Evolutionary conservation across 176 grass and related monocot species (phyloP).

Genomic region (Lolium multiflorum): DNA sequence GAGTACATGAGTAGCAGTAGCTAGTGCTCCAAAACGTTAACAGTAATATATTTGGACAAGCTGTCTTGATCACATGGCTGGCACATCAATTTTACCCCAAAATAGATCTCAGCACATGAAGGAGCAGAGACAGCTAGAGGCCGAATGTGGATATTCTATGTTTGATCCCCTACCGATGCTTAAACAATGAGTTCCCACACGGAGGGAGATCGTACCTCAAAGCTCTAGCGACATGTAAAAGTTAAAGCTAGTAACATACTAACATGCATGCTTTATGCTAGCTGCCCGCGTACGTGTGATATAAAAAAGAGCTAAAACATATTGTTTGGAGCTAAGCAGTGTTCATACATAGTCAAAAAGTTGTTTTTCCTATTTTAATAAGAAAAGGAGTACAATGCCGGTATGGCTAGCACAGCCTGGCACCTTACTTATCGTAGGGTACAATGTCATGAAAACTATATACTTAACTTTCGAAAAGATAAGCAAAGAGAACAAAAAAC

Average conservation of each 20-base stretch:
- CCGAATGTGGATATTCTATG: slow-evolving; percentile 22
- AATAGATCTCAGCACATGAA: slow-evolving; percentile 20
- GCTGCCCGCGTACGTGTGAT: background rate
- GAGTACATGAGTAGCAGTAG: background rate
- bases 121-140: background rate
- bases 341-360: background rate
- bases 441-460: background rate
- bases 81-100: slow-evolving; percentile 30
- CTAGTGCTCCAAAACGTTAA: background rate
- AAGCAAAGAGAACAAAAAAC: background rate
- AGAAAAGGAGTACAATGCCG: too few relatives aligned
- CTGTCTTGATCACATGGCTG: background rate
- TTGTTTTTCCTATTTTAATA: background rate
- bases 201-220: slow-evolving; percentile 19
- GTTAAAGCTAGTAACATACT: background rate
- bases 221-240: slow-evolving; percentile 1
- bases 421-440: background rate
- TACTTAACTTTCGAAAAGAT: background rate
- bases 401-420: background rate
- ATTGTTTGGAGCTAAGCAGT: background rate
- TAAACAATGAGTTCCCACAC: slow-evolving; percentile 39
- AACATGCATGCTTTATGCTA: background rate
- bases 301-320: background rate
- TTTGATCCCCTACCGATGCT: background rate
- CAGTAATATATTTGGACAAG: background rate